phyloP scores from a whole-genome alignment of 139 green algal species.

The Chlamydomonas incerta region DNA sequence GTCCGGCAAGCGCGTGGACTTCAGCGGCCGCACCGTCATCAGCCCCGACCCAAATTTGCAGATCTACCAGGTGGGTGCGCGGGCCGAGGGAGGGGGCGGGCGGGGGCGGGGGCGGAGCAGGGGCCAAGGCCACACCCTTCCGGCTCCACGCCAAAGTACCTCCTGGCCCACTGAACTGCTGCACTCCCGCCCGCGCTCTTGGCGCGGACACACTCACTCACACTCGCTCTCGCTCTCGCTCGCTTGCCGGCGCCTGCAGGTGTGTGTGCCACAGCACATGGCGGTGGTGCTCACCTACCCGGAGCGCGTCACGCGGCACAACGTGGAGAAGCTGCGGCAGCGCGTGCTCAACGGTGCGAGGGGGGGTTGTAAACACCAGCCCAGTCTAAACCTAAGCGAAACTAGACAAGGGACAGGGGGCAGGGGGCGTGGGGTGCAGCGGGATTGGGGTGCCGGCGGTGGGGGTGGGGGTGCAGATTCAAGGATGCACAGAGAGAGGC shows the following conservation, averaged over 20 bases:
- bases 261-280: conserved; percentile 92
- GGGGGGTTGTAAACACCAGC: too few relatives aligned
- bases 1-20: conserved; percentile 97
- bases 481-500: too few relatives aligned
- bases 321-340: conserved; percentile 89
- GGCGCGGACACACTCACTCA: too few relatives aligned
- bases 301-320: conserved; percentile 91
- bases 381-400: too few relatives aligned
- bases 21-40: conserved; percentile 97
- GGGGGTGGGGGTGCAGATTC: not conserved
- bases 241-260: too few relatives aligned
- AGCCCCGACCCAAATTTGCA: conserved; percentile 97
- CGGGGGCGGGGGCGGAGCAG: not conserved
- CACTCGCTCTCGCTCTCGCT: too few relatives aligned
- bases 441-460: not conserved
- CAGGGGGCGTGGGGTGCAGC: too few relatives aligned
- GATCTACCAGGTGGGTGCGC: conserved; percentile 76
- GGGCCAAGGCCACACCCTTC: not conserved
- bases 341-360: conserved; percentile 76
- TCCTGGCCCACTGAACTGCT: not conserved
- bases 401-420: too few relatives aligned
- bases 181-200: not conserved
- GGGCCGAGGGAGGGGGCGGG: not conserved
- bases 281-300: conserved; percentile 95
- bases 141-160: not conserved